phyloP scores from a whole-genome alignment of 1,139 yeast species.

The Magnusiomyces paraingens region DNA sequence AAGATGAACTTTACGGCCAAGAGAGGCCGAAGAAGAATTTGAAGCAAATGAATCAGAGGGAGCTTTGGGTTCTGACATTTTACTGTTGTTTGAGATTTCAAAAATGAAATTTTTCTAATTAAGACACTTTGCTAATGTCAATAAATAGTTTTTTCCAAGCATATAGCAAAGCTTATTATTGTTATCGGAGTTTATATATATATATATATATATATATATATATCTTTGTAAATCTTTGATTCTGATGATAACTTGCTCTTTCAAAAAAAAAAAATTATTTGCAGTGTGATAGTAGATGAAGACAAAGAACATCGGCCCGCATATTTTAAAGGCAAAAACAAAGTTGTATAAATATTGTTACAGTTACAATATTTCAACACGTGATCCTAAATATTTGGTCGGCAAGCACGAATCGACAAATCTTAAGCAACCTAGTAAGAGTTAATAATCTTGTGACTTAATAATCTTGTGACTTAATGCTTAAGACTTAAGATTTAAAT shows the following conservation, averaged over 20 bases:
- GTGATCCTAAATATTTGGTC: conserved; percentile 4
- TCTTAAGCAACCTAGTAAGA: not conserved
- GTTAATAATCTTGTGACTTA: not conserved
- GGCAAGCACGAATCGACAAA: conserved; percentile 6
- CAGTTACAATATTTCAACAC: conserved; percentile 6
- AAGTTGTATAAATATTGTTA: not conserved
- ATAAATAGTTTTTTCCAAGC: conserved; percentile 12
- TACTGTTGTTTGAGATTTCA: too few species aligned
- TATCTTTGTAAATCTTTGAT: not conserved
- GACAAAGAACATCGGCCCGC: too few species aligned
- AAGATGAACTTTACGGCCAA: conserved; percentile 29
- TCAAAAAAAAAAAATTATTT: not conserved
- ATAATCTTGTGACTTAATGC: not conserved
- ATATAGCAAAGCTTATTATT: not conserved
- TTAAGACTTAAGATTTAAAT: not conserved
- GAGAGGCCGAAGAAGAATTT: conserved; percentile 5
- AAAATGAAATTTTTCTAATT: not conserved
- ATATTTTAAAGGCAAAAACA: too few species aligned
- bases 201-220: not conserved
- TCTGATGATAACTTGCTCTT: not conserved
- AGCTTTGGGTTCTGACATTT: not conserved
- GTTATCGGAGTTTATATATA: not conserved
- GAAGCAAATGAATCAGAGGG: conserved; percentile 6
- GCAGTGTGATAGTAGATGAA: too few species aligned
- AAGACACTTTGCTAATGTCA: not conserved